A percentile compares a stretch with the other conserved stretches of the same genome.
These are phyloP conservation scores for Chlorophyllum brunneum DNA, from an alignment of 768 basidiomycete species.

Conservation along the genomic window DNA sequence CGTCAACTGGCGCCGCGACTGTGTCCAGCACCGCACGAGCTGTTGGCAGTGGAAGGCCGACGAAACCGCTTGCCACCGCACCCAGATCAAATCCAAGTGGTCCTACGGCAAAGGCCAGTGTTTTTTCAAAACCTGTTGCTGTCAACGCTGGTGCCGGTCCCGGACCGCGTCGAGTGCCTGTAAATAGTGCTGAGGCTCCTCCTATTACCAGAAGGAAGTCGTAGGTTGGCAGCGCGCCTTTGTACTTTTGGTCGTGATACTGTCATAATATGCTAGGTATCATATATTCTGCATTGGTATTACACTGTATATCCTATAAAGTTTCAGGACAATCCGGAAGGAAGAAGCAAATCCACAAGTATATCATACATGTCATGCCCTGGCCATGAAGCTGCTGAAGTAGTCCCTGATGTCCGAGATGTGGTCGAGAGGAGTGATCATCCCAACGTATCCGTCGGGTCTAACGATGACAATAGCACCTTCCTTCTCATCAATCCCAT, in stretches of 20 bases:
- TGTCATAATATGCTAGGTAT: neutral
- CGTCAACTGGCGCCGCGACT: conserved; percentile 11
- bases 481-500: conserved; percentile 39
- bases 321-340: too few relatives aligned
- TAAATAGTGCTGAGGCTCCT: conserved; percentile 66
- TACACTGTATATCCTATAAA: too few relatives aligned
- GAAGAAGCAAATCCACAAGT: too few relatives aligned
- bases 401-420: conserved; percentile 38
- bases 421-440: conserved; percentile 47
- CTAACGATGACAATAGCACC: conserved; percentile 55
- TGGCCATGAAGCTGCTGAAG: conserved; percentile 41
- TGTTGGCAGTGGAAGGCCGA: neutral
- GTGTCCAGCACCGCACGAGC: conserved; percentile 14
- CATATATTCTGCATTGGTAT: too few relatives aligned
- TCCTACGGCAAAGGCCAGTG: neutral
- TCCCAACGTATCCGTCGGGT: conserved; percentile 65
- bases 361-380: neutral
- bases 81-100: neutral
- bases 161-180: conserved; percentile 61
- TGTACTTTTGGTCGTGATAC: neutral
- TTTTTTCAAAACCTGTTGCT: conserved; percentile 18
- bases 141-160: conserved; percentile 33
- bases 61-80: neutral
- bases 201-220: conserved; percentile 20
- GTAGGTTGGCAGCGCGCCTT: neutral